A percentile compares a stretch with the other conserved stretches of the same genome.
Evolutionary conservation across 306 rosid species (phyloP).

Genomic region (Senna siamea): DNA sequence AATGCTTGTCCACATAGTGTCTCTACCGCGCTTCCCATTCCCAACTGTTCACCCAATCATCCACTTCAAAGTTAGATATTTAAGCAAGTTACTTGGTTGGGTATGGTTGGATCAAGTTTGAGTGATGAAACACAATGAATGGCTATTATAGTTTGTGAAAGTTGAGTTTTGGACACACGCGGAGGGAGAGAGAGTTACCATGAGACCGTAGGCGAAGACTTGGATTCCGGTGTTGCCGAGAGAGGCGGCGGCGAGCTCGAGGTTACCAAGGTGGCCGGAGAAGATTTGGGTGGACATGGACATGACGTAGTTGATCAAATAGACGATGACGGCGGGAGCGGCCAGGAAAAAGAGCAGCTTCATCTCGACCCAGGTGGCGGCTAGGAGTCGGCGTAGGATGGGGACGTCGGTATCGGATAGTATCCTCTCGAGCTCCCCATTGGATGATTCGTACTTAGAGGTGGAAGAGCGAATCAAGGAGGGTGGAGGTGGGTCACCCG

Average conservation of each 20-base stretch:
- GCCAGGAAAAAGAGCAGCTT: constrained; percentile 59
- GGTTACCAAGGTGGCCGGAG: constrained; percentile 72
- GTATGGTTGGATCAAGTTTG: too few species aligned
- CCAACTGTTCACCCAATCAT: constrained; percentile 57
- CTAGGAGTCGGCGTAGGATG: constrained; percentile 21
- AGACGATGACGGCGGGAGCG: constrained; percentile 68
- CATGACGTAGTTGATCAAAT: constrained; percentile 63
- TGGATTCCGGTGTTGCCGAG: constrained; percentile 81
- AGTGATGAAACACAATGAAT: too few species aligned
- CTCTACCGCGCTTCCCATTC: constrained; percentile 95
- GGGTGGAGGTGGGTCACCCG: background rate
- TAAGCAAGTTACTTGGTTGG: too few species aligned
- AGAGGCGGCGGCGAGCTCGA: constrained; percentile 78
- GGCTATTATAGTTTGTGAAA: too few species aligned
- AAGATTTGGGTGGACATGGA: constrained; percentile 74
- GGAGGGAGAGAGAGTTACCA: too few species aligned
- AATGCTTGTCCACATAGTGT: constrained; percentile 85
- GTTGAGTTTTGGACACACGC: too few species aligned
- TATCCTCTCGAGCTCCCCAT: constrained; percentile 57
- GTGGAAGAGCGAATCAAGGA: constrained; percentile 28
- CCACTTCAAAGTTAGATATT: too few species aligned
- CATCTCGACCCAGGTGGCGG: constrained; percentile 63
- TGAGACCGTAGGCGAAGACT: constrained; percentile 74
- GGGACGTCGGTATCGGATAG: constrained; percentile 52
- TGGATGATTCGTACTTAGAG: constrained; percentile 33